Evolutionary conservation across 139 green algal species (phyloP), one percentile per base, ranked within the genome.

Genomic region (Chlorella sp.): DNA sequence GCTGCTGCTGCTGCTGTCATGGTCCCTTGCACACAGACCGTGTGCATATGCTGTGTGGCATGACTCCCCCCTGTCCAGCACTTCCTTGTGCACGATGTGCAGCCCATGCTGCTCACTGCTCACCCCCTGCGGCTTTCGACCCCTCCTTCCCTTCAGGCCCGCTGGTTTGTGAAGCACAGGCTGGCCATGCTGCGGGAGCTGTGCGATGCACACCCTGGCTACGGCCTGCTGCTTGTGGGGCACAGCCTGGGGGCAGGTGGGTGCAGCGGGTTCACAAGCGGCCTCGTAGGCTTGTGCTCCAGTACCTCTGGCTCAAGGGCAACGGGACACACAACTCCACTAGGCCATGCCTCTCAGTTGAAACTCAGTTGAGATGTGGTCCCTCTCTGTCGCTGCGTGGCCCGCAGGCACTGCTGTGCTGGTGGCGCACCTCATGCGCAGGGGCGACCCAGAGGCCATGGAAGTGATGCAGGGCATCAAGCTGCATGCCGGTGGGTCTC

Each of bases 91-190:
- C 60, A 28, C 30, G 60, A 1, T 21, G 21, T 51, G 44, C 7
- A 51, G 25, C 60, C 60, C n/a, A n/a, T 12, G 26, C 60, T 67
- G 2, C 60, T n/a, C 26, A n/a, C 20, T 67, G 28, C 20, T 2
- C 28, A 16, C 30, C 60, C 1, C 16, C 60, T 67, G 60, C 30
- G 18, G 26, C 30, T n/a, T 67, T n/a, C n/a, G 44, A 9, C 7
- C 44, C 44, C 44, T 51, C 9, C 20, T 30, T 4, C 28, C 21
- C 7, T 6, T 28, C 65, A 72, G 65, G 65, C 65, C 15, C 65
- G 65, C 65, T 72, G 65, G 65, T 72, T 72, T 72, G 65, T 72
- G 32, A 72, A 72, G 65, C 36, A 72, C 65, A 72, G 44, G 65
- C 32, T 72, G 65, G n/a, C 32, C 30, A 23, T 41, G 65, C 65